Evolutionary conservation across 2,329 filamentous ascomycete genomes (phyloP).

Genomic region (Geosmithia flava): DNA sequence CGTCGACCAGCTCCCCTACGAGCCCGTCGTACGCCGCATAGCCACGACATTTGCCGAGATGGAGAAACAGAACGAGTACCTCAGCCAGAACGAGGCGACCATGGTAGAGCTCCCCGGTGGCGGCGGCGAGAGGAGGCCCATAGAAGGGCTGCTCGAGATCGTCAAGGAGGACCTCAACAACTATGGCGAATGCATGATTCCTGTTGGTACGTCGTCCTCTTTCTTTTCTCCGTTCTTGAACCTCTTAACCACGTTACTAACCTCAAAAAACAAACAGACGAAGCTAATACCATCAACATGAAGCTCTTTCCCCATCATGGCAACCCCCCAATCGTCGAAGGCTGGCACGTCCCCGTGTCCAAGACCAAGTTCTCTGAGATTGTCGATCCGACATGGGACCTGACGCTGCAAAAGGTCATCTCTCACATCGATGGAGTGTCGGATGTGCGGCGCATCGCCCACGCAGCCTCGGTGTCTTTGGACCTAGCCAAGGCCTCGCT

Average conservation of each 20-base stretch:
- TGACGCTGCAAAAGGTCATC: conserved; percentile 69
- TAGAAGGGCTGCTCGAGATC: conserved; percentile 75
- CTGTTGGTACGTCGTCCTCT: conserved; percentile 55
- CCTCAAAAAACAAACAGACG: conserved; percentile 39
- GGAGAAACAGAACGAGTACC: conserved; percentile 81
- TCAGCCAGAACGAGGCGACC: conserved; percentile 48
- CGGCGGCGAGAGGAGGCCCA: conserved; percentile 40
- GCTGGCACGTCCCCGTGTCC: conserved; percentile 82
- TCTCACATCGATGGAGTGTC: conserved; percentile 84
- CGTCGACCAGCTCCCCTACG: conserved; percentile 64
- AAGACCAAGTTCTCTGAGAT: conserved; percentile 54
- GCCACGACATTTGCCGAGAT: conserved; percentile 77
- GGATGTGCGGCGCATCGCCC: conserved; percentile 76
- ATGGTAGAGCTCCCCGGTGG: conserved; percentile 23
- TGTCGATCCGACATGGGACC: conserved; percentile 58
- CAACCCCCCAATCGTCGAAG: conserved; percentile 63
- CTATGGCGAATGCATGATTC: conserved; percentile 97
- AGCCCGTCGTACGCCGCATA: conserved; percentile 74
- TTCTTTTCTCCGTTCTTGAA: background rate
- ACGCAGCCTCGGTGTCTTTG: conserved; percentile 74
- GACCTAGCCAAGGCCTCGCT: conserved; percentile 78
- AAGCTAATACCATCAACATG: conserved; percentile 90
- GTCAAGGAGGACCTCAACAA: conserved; percentile 84
- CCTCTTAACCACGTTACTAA: background rate
- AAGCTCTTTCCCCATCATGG: conserved; percentile 82